These are phyloP conservation scores for Botrytis paeoniae DNA, from an alignment of 2,329 filamentous ascomycete genomes.

Conservation along the genomic window DNA sequence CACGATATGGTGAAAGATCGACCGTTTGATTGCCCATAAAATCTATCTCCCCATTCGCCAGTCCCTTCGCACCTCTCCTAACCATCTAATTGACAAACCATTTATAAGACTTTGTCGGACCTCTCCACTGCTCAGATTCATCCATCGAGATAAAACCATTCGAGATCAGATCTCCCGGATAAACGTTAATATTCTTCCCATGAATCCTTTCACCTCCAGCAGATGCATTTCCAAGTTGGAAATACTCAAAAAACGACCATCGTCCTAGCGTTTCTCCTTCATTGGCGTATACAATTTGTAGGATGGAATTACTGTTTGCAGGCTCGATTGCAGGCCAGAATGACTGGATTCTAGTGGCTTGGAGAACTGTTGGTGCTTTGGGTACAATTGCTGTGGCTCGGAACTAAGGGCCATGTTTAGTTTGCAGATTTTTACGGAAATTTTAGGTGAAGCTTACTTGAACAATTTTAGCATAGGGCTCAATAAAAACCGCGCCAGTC, in stretches of 20 bases:
- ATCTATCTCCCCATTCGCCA: not conserved
- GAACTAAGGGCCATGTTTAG: not conserved
- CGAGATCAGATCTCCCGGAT: not conserved
- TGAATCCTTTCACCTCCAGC: not conserved
- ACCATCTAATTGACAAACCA: not conserved
- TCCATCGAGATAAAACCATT: not conserved
- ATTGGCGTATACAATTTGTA: slow-evolving; percentile 7
- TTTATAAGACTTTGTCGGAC: not conserved
- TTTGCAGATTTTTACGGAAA: not conserved
- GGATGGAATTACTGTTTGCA: slow-evolving; percentile 22
- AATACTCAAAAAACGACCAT: slow-evolving; percentile 6
- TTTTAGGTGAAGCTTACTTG: not conserved
- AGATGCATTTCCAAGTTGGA: not conserved
- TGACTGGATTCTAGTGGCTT: slow-evolving; percentile 3
- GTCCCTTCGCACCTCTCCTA: not conserved
- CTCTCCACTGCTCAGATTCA: not conserved
- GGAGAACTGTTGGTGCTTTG: not conserved
- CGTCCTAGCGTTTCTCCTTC: not conserved
- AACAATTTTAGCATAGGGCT: not conserved
- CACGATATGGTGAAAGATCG: not conserved
- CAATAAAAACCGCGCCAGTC: not conserved
- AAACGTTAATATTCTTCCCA: not conserved
- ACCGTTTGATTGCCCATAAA: not conserved
- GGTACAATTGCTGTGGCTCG: slow-evolving; percentile 3
- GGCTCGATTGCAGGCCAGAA: slow-evolving; percentile 9